These are phyloP conservation scores for Solanum pinnatisectum DNA, from an alignment of 257 asterid species.

Conservation along the genomic window DNA sequence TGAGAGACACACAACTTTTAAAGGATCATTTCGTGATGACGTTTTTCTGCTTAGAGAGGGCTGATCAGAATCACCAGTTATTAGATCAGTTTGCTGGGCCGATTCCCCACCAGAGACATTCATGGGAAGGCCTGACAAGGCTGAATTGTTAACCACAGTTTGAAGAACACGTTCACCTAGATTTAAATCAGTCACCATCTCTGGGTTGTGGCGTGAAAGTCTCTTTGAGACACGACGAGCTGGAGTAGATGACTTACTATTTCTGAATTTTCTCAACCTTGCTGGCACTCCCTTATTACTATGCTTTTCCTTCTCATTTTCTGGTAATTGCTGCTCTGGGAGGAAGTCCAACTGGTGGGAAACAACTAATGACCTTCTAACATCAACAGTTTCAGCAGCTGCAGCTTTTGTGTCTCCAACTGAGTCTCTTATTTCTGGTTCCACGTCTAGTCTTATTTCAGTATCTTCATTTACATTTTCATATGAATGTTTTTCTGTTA, in stretches of 20 bases:
- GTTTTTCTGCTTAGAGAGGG: background rate
- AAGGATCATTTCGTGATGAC: background rate
- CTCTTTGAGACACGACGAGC: constrained; percentile 22
- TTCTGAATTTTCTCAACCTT: constrained; percentile 1
- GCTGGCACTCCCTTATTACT: background rate
- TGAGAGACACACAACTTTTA: background rate
- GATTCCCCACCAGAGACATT: background rate
- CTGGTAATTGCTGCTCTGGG: constrained; percentile 14
- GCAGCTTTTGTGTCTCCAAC: background rate
- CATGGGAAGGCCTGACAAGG: background rate
- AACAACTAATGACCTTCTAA: background rate
- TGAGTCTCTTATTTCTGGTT: background rate
- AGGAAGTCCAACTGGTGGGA: background rate
- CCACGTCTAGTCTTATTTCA: background rate
- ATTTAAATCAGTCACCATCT: constrained; percentile 6
- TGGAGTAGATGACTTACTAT: background rate
- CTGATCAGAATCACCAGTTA: background rate
- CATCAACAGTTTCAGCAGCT: background rate
- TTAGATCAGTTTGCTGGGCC: constrained; percentile 3
- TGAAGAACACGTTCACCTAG: constrained; percentile 14
- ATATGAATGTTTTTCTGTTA: background rate
- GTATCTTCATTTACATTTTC: constrained; percentile 6
- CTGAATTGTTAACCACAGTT: constrained; percentile 1
- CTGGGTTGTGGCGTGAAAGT: constrained; percentile 20
- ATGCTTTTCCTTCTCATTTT: constrained; percentile 2